Conservation (phyloP, 2,329 filamentous ascomycete genomes). For the Torrubiella hemipterigena region DNA sequence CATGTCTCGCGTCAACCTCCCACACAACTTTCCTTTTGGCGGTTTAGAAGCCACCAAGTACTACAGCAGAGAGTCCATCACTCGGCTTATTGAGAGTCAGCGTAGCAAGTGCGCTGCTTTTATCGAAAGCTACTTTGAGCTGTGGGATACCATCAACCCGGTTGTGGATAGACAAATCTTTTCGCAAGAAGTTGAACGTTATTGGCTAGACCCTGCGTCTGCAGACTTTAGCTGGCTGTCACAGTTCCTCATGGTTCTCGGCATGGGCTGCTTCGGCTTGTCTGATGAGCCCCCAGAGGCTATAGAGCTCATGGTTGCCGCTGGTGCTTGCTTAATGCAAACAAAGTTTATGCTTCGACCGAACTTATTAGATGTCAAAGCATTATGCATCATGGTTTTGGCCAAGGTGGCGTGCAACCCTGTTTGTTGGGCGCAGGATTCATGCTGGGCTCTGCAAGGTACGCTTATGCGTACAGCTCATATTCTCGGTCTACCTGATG, state of each 20-base stretch:
- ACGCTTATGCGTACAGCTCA: conserved; percentile 20
- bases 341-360: conserved; percentile 25
- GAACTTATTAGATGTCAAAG: conserved; percentile 17
- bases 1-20: conserved; percentile 20
- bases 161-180: conserved; percentile 19
- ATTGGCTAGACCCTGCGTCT: conserved; percentile 17
- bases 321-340: conserved; percentile 23
- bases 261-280: conserved; percentile 19
- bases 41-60: conserved; percentile 21
- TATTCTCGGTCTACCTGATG: conserved; percentile 21
- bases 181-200: conserved; percentile 16
- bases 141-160: conserved; percentile 21
- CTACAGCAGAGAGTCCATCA: conserved; percentile 17
- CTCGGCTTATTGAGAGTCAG: conserved; percentile 17
- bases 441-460: conserved; percentile 21
- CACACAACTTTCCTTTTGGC: conserved; percentile 25
- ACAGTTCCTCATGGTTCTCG: conserved; percentile 22
- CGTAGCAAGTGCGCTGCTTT: conserved; percentile 13
- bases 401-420: conserved; percentile 24
- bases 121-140: conserved; percentile 16
- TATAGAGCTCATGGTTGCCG: conserved; percentile 22
- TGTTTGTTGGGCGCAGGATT: conserved; percentile 23
- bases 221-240: conserved; percentile 20
- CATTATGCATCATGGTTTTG: conserved; percentile 19
- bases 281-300: conserved; percentile 18